Percentiles rank a stretch among this genome's conserved stretches.
Conservation (phyloP, 2,329 filamentous ascomycete genomes). For the Leptosphaerulina australis region DNA sequence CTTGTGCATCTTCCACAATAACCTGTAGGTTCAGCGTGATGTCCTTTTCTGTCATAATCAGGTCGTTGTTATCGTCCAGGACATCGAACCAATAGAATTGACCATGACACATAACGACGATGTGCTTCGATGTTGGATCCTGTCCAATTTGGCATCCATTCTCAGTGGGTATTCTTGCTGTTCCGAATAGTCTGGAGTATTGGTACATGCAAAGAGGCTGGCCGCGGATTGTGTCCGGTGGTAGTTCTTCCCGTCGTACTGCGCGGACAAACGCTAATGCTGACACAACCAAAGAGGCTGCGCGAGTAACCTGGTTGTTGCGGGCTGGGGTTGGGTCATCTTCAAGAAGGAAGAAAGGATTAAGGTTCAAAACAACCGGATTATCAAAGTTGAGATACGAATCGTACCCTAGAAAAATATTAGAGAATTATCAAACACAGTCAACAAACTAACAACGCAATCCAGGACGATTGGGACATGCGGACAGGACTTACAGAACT, state of each 20-base stretch:
- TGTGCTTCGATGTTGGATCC: conserved; percentile 88
- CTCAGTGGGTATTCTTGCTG: conserved; percentile 89
- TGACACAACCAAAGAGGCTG: conserved; percentile 89
- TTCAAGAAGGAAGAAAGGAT: conserved; percentile 96
- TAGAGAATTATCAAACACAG: neutral
- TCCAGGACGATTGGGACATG: no score
- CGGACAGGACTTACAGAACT: conserved; percentile 78
- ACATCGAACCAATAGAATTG: conserved; percentile 99
- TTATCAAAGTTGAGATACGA: conserved; percentile 98
- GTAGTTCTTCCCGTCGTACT: conserved; percentile 88
- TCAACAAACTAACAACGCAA: no score
- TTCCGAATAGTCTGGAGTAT: conserved; percentile 93
- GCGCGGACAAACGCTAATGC: conserved; percentile 91
- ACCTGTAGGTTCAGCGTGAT: conserved; percentile 89
- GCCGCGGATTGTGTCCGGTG: conserved; percentile 83
- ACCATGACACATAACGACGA: conserved; percentile 90
- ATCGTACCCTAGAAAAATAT: conserved; percentile 77
- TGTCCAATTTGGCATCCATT: conserved; percentile 96
- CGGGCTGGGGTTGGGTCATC: conserved; percentile 96
- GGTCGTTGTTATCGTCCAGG: conserved; percentile 87
- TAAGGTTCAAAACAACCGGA: conserved; percentile 94
- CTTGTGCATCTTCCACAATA: conserved; percentile 86
- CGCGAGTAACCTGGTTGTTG: conserved; percentile 94
- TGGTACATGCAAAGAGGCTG: conserved; percentile 97
- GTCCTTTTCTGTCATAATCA: conserved; percentile 97